Percentiles rank a stretch among this genome's conserved stretches.
Conservation (phyloP, 768 basidiomycete species). For the Mycena capillaripes region DNA sequence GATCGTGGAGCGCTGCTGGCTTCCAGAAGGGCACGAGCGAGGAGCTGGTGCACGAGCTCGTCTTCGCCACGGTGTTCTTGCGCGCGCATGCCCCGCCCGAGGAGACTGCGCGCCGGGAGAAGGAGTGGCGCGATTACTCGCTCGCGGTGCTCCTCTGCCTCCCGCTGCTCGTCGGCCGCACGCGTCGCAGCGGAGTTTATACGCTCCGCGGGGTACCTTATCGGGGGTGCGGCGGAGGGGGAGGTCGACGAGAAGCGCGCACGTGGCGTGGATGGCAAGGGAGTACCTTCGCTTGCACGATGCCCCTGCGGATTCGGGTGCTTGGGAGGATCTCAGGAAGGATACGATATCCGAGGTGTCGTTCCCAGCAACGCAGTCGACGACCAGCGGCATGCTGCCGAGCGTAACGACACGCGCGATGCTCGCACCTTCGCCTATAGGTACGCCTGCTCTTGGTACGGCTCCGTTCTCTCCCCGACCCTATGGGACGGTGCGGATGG, state of each 20-base stretch:
- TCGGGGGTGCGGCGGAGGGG: constrained; percentile 67
- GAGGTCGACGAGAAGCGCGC: constrained; percentile 48
- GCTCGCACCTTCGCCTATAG: constrained; percentile 38
- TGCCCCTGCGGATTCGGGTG: constrained; percentile 59
- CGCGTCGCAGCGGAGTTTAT: constrained; percentile 81
- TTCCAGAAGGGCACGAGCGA: constrained; percentile 81
- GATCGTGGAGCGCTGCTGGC: not conserved
- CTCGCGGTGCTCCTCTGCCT: constrained; percentile 71
- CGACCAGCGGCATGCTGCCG: constrained; percentile 49
- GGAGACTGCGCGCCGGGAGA: constrained; percentile 34
- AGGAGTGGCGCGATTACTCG: constrained; percentile 74
- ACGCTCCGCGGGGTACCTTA: constrained; percentile 74
- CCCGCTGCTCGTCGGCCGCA: constrained; percentile 66
- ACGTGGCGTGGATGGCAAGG: constrained; percentile 74
- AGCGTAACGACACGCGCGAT: constrained; percentile 69
- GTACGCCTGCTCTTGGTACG: not conserved
- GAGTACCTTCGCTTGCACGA: constrained; percentile 76
- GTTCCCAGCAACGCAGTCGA: constrained; percentile 41
- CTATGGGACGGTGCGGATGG: not conserved
- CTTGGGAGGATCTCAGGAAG: constrained; percentile 72
- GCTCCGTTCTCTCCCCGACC: not conserved
- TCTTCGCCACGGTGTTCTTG: constrained; percentile 81
- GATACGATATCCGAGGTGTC: constrained; percentile 62
- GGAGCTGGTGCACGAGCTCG: constrained; percentile 84
- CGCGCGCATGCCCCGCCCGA: constrained; percentile 27